phyloP scores from a whole-genome alignment of 2,329 filamentous ascomycete genomes.

The Colletotrichum limetticola region DNA sequence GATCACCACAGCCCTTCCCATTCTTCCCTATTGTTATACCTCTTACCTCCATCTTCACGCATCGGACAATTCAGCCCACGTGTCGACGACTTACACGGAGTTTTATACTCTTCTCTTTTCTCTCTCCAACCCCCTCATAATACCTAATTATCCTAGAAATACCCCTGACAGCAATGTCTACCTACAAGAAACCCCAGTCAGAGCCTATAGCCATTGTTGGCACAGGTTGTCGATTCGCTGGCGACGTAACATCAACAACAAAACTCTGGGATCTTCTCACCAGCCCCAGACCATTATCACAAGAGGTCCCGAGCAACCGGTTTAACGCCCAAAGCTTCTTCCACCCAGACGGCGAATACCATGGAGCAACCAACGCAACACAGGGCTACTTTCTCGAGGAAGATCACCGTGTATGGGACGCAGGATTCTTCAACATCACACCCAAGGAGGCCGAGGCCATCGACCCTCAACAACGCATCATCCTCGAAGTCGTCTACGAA shows the following conservation, averaged over 20 bases:
- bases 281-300: conserved; percentile 37
- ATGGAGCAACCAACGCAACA: conserved; percentile 30
- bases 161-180: conserved; percentile 33
- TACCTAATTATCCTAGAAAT: conserved; percentile 30
- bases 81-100: background rate
- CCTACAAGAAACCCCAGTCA: conserved; percentile 31
- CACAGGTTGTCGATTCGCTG: conserved; percentile 51
- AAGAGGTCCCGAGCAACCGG: conserved; percentile 36
- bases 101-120: background rate
- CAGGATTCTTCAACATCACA: conserved; percentile 52
- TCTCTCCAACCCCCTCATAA: background rate
- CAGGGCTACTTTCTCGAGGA: conserved; percentile 37
- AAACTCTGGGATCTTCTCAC: conserved; percentile 52
- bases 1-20: conserved; percentile 4
- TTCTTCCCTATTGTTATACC: conserved; percentile 33
- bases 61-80: background rate
- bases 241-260: conserved; percentile 45
- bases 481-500: conserved; percentile 50
- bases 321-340: conserved; percentile 40
- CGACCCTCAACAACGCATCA: conserved; percentile 46
- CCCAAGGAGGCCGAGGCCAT: conserved; percentile 43
- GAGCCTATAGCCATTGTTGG: conserved; percentile 55
- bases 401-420: conserved; percentile 48
- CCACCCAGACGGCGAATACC: conserved; percentile 39
- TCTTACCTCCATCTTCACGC: background rate